Evolutionary conservation across 1,284 basidiomycete species (phyloP).

Genomic region (Naganishia liquefaciens): DNA sequence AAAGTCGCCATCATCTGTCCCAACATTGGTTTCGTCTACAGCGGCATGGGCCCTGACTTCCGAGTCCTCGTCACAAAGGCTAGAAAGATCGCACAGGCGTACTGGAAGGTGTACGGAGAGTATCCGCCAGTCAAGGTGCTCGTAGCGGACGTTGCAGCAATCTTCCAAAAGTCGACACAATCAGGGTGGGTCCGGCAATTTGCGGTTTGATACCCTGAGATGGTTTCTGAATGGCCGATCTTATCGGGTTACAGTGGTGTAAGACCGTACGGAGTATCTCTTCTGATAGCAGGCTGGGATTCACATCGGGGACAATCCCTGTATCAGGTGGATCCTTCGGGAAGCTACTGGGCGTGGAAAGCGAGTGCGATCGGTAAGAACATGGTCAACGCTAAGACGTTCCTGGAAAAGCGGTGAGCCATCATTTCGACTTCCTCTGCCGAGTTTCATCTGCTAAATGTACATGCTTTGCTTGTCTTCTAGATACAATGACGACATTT

Average conservation of each 20-base stretch:
- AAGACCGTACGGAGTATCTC: slow-evolving; percentile 93
- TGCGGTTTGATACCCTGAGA: background rate
- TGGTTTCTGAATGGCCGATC: background rate
- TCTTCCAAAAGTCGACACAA: slow-evolving; percentile 99
- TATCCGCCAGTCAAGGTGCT: slow-evolving; percentile 97
- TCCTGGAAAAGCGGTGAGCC: slow-evolving; percentile 90
- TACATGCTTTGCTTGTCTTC: slow-evolving; percentile 1
- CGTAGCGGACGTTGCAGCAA: slow-evolving; percentile 93
- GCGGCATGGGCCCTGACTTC: slow-evolving; percentile 99
- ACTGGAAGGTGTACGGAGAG: slow-evolving; percentile 99
- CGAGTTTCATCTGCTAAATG: slow-evolving; percentile 29
- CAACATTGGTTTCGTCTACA: slow-evolving; percentile 98
- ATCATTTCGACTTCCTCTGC: slow-evolving; percentile 1
- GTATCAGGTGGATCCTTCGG: slow-evolving; percentile 98
- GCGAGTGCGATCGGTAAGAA: slow-evolving; percentile 99
- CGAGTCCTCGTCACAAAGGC: slow-evolving; percentile 89
- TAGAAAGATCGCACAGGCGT: slow-evolving; percentile 95
- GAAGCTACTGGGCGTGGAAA: slow-evolving; percentile 99
- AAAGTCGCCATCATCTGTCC: slow-evolving; percentile 96
- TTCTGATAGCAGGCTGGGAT: slow-evolving; percentile 97
- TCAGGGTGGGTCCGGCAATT: slow-evolving; percentile 76
- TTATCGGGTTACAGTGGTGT: slow-evolving; percentile 70
- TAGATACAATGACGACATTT: slow-evolving; percentile 99
- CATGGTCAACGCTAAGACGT: slow-evolving; percentile 99
- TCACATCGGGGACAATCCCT: slow-evolving; percentile 83